Base-by-base conservation (phyloP, 2,329 filamentous ascomycete species). In the Fusarium domesticum region DNA sequence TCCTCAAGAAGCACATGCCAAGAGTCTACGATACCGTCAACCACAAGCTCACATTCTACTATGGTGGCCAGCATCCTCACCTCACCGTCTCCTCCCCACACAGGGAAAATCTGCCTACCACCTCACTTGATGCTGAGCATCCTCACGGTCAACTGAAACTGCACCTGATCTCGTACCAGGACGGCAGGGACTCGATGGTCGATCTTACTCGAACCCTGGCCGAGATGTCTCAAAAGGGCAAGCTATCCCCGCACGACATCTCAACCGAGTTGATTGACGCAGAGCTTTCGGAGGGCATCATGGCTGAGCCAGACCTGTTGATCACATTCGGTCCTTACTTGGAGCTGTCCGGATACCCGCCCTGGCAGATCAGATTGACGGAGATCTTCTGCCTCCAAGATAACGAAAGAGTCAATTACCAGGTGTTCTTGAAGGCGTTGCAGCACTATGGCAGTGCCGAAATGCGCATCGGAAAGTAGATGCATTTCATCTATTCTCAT, bases 161-260 rank as follows among this genome's bases (percentile, higher is more conserved):
- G 15, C 80, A 96, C 45, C 80, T 98, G 31, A 80, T 98, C 39
- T 95, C 89, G 12, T 81, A 83, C 30, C 86, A 92, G 43, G 93
- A 98, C 59, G 92, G 93, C 37, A 83, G 92, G 42, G 89, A 95
- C 61, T 96, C 92, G 4, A 81, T 98, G 51, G 91, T 98, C 32
- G 93, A 98, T 66, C 78, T 98, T 35, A 98, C 93, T 33, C 89
- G 91, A 62, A 97, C 95, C 1, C 76, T 98, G 17, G 82, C 92
- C 6, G 89, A 96, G 63, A 97, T 98, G 93, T 87, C 89, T 6
- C 93, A 97, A 67, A 83, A 85, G 56, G 83, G 83, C 46, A 96
- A 96, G 68, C 77, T 98, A 12, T 80, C 81, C 2, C 79, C 88
- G 1, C 75, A 81, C 23, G 91, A 98, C 63, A 91, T 98, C 61